A percentile compares a stretch with the other conserved stretches of the same genome.
phyloP scores from a whole-genome alignment of 495 filamentous ascomycete genomes.

The Tuber calosporum region DNA sequence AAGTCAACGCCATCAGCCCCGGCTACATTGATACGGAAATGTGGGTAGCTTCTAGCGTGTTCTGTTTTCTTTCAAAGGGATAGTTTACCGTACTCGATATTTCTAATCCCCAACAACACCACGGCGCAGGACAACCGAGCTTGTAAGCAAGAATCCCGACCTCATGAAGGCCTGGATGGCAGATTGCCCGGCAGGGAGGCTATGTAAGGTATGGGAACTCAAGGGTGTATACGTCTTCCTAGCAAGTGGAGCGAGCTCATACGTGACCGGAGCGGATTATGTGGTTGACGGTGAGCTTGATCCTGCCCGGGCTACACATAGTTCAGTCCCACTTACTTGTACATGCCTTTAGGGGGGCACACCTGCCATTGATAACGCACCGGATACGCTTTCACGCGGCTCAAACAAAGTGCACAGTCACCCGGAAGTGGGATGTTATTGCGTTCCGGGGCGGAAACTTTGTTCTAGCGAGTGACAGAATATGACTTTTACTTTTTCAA shows the following conservation, averaged over 20 bases:
- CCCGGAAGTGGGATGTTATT: not conserved
- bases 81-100: not conserved
- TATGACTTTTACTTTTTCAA: not conserved
- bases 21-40: constrained; percentile 51
- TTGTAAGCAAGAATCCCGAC: constrained; percentile 76
- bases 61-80: not conserved
- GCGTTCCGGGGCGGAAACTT: not conserved
- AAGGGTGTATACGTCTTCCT: constrained; percentile 91
- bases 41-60: constrained; percentile 7
- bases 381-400: not conserved
- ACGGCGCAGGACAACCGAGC: constrained; percentile 43
- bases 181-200: constrained; percentile 81
- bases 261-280: constrained; percentile 85
- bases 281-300: constrained; percentile 64
- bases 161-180: constrained; percentile 80
- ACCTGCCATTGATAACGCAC: constrained; percentile 28
- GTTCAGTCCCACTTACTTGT: constrained; percentile 13
- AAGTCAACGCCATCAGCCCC: constrained; percentile 85
- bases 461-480: not conserved
- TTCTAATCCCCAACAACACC: constrained; percentile 13
- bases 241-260: constrained; percentile 72
- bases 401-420: not conserved
- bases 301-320: not conserved
- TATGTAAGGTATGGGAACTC: constrained; percentile 85
- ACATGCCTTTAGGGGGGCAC: constrained; percentile 29